Evolutionary conservation across 768 basidiomycete genomes (phyloP), one percentile per base, ranked within the genome.

Genomic region (Tubosaeta brunneosetosa): DNA sequence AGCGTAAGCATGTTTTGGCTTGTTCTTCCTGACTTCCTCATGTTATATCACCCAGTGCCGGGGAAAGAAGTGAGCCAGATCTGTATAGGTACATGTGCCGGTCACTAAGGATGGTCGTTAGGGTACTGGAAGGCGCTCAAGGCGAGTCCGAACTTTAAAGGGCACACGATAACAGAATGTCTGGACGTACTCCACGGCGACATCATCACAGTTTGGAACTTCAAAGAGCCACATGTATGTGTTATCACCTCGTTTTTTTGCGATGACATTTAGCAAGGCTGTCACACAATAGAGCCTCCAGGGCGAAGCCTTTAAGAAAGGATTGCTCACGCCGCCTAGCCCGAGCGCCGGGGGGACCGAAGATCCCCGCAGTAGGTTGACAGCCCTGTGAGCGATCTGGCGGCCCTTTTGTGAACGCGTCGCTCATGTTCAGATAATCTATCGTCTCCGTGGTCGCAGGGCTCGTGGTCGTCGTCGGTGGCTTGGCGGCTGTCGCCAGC

Each of bases 191-290:
- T 56, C 6, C 55, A 56, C 29, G 10, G 33, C 10, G 55, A 54
- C 29, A 49, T 56, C 10, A 16, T 55, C 16, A 14, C 14, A 6
- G 14, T 49, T 17, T 56, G 55, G 55, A 54, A 56, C 7, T 49
- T 56, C 37, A 33, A 45, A 3, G 19, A 56, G 5, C 47, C 52
- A 5, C 19, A 49, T 12, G 55, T 55, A 44, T 8, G 55, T 22
- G 22, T 22, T 22, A 22, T 22, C 22, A 22, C 41, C 32, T 4
- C 22, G 22, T 22, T 22, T 22, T 22, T 22, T 22, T 22, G 22
- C 22, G 22, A 22, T 22, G 22, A 6, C 17, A 17, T 17, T 10
- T 33, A 17, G 16, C 6, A 16, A 38, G 11, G 10, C 33, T 40
- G n/a, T 25, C 11, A 19, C 33, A 16, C 26, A 2, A 53, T 22